Percentiles rank a stretch among this genome's conserved stretches.
Conservation (phyloP, 805 yeast species). For the Yarrowia alimentaria region DNA sequence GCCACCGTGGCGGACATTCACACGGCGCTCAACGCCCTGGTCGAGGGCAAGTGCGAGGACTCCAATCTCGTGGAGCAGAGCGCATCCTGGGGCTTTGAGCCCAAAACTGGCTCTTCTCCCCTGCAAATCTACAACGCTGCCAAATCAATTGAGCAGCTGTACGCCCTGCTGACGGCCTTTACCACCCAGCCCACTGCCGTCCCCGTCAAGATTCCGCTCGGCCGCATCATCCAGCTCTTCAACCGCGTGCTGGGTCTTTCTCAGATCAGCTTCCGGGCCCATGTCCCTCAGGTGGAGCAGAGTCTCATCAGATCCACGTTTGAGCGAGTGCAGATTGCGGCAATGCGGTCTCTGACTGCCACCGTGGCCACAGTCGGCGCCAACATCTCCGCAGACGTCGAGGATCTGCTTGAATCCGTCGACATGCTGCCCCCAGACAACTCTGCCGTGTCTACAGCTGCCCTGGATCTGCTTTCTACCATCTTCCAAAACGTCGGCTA, state of each 20-base stretch:
- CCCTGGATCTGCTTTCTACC: conserved; percentile 2
- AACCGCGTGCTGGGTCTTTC: conserved; percentile 51
- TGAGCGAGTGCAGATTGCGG: conserved; percentile 50
- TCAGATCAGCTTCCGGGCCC: conserved; percentile 56
- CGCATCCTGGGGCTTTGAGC: conserved; percentile 8
- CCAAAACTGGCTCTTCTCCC: conserved; percentile 13
- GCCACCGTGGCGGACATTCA: conserved; percentile 39
- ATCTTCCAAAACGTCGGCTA: conserved; percentile 14
- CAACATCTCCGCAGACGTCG: conserved; percentile 44
- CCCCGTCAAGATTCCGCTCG: conserved; percentile 62
- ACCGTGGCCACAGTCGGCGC: conserved; percentile 47
- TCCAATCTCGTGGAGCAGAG: conserved; percentile 1
- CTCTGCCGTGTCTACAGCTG: conserved; percentile 13
- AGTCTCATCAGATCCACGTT: conserved; percentile 54
- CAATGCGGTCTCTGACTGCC: conserved; percentile 33
- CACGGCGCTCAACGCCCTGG: conserved; percentile 23
- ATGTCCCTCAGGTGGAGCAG: conserved; percentile 24
- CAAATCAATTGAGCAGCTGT: conserved; percentile 24
- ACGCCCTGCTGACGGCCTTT: conserved; percentile 45
- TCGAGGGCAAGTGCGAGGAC: conserved; percentile 29
- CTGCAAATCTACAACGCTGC: conserved; percentile 3
- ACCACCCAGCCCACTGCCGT: conserved; percentile 54
- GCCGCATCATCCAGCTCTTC: conserved; percentile 50
- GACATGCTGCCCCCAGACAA: conserved; percentile 26
- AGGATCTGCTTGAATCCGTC: conserved; percentile 15